Conservation (phyloP, 164 flowering plant genomes). For the Piper longum region DNA sequence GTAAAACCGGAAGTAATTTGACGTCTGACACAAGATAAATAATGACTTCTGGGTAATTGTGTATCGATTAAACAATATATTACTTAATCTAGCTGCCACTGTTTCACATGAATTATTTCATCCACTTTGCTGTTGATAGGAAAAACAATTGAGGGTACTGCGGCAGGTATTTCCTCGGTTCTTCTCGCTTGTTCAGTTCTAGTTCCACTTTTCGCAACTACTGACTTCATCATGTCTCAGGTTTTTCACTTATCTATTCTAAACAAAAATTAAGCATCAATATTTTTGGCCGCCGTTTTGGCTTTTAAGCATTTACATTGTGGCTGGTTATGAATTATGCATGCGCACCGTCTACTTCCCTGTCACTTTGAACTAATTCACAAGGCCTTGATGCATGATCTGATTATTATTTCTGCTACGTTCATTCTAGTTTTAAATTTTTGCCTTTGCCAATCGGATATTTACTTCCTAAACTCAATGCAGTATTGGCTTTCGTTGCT, state of each 20-base stretch:
- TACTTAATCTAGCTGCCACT: neutral
- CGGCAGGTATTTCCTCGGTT: slow-evolving; percentile 96
- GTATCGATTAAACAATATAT: neutral
- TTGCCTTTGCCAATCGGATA: too few relatives aligned
- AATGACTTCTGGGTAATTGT: neutral
- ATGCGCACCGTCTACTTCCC: too few relatives aligned
- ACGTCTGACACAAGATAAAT: neutral
- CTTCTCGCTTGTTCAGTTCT: slow-evolving; percentile 72
- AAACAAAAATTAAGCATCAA: neutral
- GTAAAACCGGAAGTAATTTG: slow-evolving; percentile 83
- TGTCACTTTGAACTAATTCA: too few relatives aligned
- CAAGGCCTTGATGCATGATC: too few relatives aligned
- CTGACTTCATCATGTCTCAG: slow-evolving; percentile 64
- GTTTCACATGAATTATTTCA: neutral
- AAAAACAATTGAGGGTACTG: slow-evolving; percentile 97
- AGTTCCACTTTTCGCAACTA: slow-evolving; percentile 75
- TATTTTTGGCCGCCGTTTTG: neutral
- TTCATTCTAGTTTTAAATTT: too few relatives aligned
- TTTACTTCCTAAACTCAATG: slow-evolving; percentile 5
- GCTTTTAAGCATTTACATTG: too few relatives aligned
- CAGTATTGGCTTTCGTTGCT: slow-evolving; percentile 85
- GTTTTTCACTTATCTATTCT: slow-evolving; percentile 24
- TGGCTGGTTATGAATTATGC: too few relatives aligned
- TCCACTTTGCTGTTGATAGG: slow-evolving; percentile 23
- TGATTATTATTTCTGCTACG: too few relatives aligned